These are phyloP conservation scores for Botrytis sinoallii DNA, from an alignment of 2,329 filamentous ascomycete genomes.

Conservation along the genomic window DNA sequence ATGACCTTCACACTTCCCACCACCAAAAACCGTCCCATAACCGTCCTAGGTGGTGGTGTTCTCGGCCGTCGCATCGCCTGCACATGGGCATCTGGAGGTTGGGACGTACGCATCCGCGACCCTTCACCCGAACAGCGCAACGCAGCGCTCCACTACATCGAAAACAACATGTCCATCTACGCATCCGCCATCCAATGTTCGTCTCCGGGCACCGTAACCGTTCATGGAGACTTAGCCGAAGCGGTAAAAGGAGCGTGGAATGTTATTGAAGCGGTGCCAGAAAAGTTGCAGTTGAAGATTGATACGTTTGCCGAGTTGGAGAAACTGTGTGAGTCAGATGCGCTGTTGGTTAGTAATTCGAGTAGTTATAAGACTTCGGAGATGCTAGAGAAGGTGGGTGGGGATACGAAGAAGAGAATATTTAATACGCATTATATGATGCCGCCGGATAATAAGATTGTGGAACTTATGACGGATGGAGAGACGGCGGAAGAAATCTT, in stretches of 20 bases:
- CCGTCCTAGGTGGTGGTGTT: slow-evolving; percentile 44
- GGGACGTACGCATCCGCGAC: slow-evolving; percentile 45
- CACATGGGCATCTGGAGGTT: slow-evolving; percentile 44
- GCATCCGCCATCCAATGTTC: neutral
- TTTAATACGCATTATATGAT: slow-evolving; percentile 46
- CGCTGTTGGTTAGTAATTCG: slow-evolving; percentile 47
- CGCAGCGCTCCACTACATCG: slow-evolving; percentile 43
- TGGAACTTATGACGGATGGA: slow-evolving; percentile 42
- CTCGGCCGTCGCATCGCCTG: slow-evolving; percentile 44
- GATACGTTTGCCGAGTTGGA: slow-evolving; percentile 43
- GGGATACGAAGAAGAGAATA: slow-evolving; percentile 39
- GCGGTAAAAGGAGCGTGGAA: slow-evolving; percentile 38
- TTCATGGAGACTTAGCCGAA: slow-evolving; percentile 22
- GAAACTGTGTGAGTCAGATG: slow-evolving; percentile 37
- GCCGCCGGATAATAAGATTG: slow-evolving; percentile 31
- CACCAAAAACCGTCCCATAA: slow-evolving; percentile 37
- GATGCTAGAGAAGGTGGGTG: slow-evolving; percentile 42
- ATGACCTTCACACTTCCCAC: slow-evolving; percentile 15
- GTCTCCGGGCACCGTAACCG: slow-evolving; percentile 6
- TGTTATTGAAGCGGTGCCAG: slow-evolving; percentile 44
- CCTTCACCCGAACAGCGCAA: slow-evolving; percentile 40
- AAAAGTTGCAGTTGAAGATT: slow-evolving; percentile 43
- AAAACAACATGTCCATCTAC: slow-evolving; percentile 36
- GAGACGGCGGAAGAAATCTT: slow-evolving; percentile 37
- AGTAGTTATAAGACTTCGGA: slow-evolving; percentile 46